phyloP scores from a whole-genome alignment of 2,329 filamentous ascomycete species.

The Colletotrichum tabaci region DNA sequence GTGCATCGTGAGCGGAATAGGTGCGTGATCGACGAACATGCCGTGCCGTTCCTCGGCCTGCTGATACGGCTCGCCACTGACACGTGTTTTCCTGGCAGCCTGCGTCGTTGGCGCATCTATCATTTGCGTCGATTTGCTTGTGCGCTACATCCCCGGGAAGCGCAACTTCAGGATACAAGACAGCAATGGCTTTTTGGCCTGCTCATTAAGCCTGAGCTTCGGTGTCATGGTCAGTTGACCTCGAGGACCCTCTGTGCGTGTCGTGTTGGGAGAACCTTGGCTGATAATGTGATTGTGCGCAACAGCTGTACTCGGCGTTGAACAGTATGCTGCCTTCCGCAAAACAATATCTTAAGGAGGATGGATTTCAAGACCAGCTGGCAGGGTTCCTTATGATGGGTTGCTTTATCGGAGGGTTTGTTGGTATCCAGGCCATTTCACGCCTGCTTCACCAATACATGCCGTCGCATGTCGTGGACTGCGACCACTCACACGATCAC shows the following conservation, averaged over 20 bases:
- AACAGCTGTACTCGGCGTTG: constrained; percentile 88
- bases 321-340: constrained; percentile 95
- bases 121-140: constrained; percentile 87
- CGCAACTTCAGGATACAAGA: constrained; percentile 89
- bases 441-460: constrained; percentile 80
- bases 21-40: constrained; percentile 57
- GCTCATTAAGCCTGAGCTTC: constrained; percentile 92
- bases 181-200: constrained; percentile 88
- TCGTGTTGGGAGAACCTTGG: background rate
- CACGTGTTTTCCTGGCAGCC: constrained; percentile 55
- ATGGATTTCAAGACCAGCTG: constrained; percentile 74
- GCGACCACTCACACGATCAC: constrained; percentile 81
- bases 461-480: constrained; percentile 85
- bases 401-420: constrained; percentile 79
- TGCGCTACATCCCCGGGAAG: constrained; percentile 80
- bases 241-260: background rate
- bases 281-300: constrained; percentile 22
- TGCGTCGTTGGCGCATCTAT: constrained; percentile 84
- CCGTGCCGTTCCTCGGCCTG: background rate
- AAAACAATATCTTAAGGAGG: constrained; percentile 80
- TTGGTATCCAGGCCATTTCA: constrained; percentile 83
- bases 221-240: constrained; percentile 86
- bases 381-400: constrained; percentile 80
- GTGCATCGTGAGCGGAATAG: constrained; percentile 84
- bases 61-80: constrained; percentile 38